Evolutionary conservation across 345 rosid species (phyloP).

Genomic region (Clausena lansium): DNA sequence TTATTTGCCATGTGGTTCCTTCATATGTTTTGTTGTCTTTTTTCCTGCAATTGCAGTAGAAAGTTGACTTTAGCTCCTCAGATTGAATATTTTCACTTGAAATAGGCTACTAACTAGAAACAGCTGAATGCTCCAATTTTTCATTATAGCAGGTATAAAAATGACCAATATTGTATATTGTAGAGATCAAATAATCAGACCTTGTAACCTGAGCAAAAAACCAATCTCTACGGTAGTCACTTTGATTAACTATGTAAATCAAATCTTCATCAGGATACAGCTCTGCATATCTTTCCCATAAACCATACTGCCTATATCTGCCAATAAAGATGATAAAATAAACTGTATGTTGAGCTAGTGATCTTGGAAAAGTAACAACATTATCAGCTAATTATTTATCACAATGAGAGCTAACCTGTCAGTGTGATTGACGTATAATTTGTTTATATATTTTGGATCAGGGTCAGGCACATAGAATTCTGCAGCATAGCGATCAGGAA

Average conservation of each 20-base stretch:
- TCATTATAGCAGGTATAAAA: too few species aligned
- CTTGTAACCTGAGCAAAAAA: conserved; percentile 83
- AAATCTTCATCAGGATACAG: conserved; percentile 69
- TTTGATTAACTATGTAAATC: conserved; percentile 53
- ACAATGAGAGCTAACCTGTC: conserved; percentile 40
- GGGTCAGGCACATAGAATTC: conserved; percentile 90
- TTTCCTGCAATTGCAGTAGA: conserved; percentile 39
- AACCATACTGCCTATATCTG: conserved; percentile 87
- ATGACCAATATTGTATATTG: background rate
- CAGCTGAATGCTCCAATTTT: too few species aligned
- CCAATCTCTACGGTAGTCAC: conserved; percentile 72
- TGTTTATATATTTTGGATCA: conserved; percentile 53
- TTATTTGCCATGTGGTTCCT: conserved; percentile 78
- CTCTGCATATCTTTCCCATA: conserved; percentile 90
- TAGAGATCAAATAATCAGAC: conserved; percentile 25
- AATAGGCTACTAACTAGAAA: background rate
- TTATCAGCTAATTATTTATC: background rate
- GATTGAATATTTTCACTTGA: background rate
- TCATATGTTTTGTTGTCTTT: conserved; percentile 38
- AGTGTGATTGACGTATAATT: conserved; percentile 54
- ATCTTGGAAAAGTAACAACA: background rate
- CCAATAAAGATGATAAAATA: conserved; percentile 2
- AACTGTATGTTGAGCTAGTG: background rate
- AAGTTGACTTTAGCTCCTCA: background rate
- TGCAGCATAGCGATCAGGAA: conserved; percentile 79